Conservation (phyloP, 768 basidiomycete species). For the Russula compacta region DNA sequence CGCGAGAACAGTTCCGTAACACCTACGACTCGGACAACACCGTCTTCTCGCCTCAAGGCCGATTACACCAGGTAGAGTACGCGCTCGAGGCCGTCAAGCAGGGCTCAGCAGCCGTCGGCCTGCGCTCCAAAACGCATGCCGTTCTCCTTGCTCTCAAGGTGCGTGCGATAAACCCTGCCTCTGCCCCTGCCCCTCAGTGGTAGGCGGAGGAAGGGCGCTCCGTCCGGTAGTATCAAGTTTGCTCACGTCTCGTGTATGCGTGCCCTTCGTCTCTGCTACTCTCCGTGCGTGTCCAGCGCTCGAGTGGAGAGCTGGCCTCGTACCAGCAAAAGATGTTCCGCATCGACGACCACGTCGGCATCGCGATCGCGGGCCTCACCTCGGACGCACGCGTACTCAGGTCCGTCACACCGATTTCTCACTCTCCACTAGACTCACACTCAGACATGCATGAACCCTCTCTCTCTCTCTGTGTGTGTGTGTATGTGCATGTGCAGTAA, state of each 20-base stretch:
- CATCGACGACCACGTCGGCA: constrained; percentile 99
- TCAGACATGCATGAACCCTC: neutral
- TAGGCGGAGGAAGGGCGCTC: too few species aligned
- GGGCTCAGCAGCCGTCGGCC: constrained; percentile 95
- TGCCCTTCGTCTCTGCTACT: neutral
- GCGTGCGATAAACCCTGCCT: constrained; percentile 16
- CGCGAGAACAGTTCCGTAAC: constrained; percentile 63
- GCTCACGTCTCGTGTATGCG: neutral
- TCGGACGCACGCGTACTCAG: constrained; percentile 96
- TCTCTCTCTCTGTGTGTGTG: neutral
- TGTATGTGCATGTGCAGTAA: constrained; percentile 46
- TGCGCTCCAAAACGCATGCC: constrained; percentile 92
- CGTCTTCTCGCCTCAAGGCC: constrained; percentile 92
- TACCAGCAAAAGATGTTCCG: constrained; percentile 99
- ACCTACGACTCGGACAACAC: constrained; percentile 99
- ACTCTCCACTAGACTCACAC: neutral
- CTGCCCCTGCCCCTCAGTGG: neutral
- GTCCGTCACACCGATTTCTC: constrained; percentile 34
- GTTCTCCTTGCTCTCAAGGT: constrained; percentile 91
- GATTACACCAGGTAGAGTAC: constrained; percentile 96
- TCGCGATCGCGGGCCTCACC: constrained; percentile 97
- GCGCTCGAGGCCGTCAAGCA: constrained; percentile 99
- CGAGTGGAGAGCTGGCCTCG: constrained; percentile 95
- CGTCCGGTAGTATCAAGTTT: too few species aligned
- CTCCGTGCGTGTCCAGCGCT: constrained; percentile 56